Percentiles rank a stretch among this genome's conserved stretches.
Evolutionary conservation across 2,329 filamentous ascomycete species (phyloP).

Genomic region (Cladosporium austrohemisphaericum): DNA sequence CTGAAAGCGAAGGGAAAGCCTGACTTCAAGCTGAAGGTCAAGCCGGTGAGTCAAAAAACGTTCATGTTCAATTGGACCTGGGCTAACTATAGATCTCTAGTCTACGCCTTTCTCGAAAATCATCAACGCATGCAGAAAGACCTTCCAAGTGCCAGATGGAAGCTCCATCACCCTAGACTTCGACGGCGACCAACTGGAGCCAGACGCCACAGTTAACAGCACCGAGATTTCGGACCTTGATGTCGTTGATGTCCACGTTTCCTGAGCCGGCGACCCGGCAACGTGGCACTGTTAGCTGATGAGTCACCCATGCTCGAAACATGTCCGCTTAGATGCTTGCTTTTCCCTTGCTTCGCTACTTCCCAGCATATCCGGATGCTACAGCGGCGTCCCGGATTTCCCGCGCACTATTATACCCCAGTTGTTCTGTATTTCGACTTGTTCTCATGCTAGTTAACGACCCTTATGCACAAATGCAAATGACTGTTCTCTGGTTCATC

Average conservation of each 20-base stretch:
- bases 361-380: neutral
- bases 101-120: slow-evolving; percentile 61
- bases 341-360: neutral
- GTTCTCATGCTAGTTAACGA: no score
- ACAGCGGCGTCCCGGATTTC: neutral
- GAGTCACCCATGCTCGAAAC: slow-evolving; percentile 4
- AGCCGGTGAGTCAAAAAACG: slow-evolving; percentile 38
- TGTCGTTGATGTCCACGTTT: slow-evolving; percentile 68
- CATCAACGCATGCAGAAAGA: slow-evolving; percentile 57
- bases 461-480: no score
- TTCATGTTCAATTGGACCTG: neutral
- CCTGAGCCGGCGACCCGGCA: slow-evolving; percentile 35
- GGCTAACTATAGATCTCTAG: slow-evolving; percentile 25
- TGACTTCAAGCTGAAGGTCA: slow-evolving; percentile 50
- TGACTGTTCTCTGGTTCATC: neutral
- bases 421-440: neutral
- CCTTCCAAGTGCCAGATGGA: slow-evolving; percentile 49
- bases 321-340: neutral
- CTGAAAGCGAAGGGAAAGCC: slow-evolving; percentile 50
- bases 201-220: slow-evolving; percentile 57
- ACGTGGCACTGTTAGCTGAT: neutral
- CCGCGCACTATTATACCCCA: slow-evolving; percentile 6
- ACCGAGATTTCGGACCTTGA: slow-evolving; percentile 73
- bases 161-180: slow-evolving; percentile 62
- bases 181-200: slow-evolving; percentile 69